Evolutionary conservation across 2,329 filamentous ascomycete species (phyloP).

Genomic region (Aspergillus clavatus): DNA sequence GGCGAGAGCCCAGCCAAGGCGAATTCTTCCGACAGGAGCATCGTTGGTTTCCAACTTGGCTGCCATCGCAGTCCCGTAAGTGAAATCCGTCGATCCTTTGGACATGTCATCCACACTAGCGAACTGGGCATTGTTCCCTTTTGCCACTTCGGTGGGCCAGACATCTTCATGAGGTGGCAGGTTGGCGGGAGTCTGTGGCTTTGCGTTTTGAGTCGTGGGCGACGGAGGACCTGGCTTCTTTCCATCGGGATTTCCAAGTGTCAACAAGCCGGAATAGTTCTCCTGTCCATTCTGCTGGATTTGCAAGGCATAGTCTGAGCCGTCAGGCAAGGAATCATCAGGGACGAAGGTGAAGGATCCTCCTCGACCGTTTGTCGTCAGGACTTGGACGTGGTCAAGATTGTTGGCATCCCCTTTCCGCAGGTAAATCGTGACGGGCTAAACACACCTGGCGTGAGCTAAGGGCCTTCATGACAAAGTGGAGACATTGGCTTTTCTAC

Average conservation of each 20-base stretch:
- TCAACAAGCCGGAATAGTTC: slow-evolving; percentile 56
- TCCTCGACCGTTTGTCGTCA: slow-evolving; percentile 45
- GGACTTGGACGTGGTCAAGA: slow-evolving; percentile 47
- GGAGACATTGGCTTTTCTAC: not conserved
- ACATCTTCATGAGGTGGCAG: not conserved
- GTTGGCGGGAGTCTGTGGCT: not conserved
- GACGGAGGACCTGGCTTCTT: slow-evolving; percentile 11
- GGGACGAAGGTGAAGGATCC: slow-evolving; percentile 52
- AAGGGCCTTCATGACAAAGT: not conserved
- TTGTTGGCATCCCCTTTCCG: slow-evolving; percentile 49
- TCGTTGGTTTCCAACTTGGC: slow-evolving; percentile 10
- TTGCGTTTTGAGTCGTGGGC: not conserved
- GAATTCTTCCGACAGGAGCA: slow-evolving; percentile 11
- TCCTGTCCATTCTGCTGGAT: slow-evolving; percentile 48
- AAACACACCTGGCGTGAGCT: slow-evolving; percentile 12
- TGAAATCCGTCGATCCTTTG: slow-evolving; percentile 7
- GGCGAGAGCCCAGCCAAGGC: slow-evolving; percentile 11
- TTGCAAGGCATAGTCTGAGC: slow-evolving; percentile 54
- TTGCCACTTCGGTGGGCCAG: slow-evolving; percentile 8
- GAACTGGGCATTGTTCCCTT: slow-evolving; percentile 18
- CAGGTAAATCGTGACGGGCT: slow-evolving; percentile 54
- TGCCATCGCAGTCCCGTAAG: slow-evolving; percentile 13
- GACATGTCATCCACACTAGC: slow-evolving; percentile 15
- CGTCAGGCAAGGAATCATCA: slow-evolving; percentile 38
- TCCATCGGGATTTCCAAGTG: slow-evolving; percentile 34